A percentile compares a stretch with the other conserved stretches of the same genome.
Conservation (phyloP, 2,329 filamentous ascomycete genomes). For the Monosporascus sp. region DNA sequence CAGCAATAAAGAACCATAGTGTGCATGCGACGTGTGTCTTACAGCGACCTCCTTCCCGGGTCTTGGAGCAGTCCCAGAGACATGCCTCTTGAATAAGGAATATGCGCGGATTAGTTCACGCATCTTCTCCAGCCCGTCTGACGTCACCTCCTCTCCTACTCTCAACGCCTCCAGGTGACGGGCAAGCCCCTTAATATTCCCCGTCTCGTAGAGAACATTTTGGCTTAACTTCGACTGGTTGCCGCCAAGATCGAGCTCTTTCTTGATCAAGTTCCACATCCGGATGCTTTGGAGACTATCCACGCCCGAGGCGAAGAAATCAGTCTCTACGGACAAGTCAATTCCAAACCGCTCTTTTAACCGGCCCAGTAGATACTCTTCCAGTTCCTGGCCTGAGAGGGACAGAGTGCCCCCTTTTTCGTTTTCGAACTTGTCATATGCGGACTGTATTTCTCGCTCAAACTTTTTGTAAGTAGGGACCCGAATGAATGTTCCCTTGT, state of each 20-base stretch:
- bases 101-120: slow-evolving; percentile 32
- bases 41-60: slow-evolving; percentile 19
- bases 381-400: slow-evolving; percentile 1
- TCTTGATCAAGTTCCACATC: slow-evolving; percentile 18
- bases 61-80: slow-evolving; percentile 8
- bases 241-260: slow-evolving; percentile 19
- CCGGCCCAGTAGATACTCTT: slow-evolving; percentile 8
- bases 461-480: slow-evolving; percentile 46
- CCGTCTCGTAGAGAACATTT: slow-evolving; percentile 28
- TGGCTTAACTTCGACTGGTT: slow-evolving; percentile 8
- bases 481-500: slow-evolving; percentile 54
- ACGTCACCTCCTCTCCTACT: slow-evolving; percentile 9
- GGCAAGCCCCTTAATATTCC: slow-evolving; percentile 18
- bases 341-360: slow-evolving; percentile 10
- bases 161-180: slow-evolving; percentile 11
- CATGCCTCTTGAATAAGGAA: slow-evolving; percentile 25
- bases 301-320: slow-evolving; percentile 24
- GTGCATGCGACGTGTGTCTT: background rate
- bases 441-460: slow-evolving; percentile 38
- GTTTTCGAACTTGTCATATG: slow-evolving; percentile 31
- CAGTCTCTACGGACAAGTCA: slow-evolving; percentile 12
- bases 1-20: background rate
- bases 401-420: slow-evolving; percentile 2
- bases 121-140: slow-evolving; percentile 28
- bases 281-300: slow-evolving; percentile 25